Evolutionary conservation across 2,329 filamentous ascomycete genomes (phyloP), one percentile per base, ranked within the genome.

Genomic region (Calycina herbarum): DNA sequence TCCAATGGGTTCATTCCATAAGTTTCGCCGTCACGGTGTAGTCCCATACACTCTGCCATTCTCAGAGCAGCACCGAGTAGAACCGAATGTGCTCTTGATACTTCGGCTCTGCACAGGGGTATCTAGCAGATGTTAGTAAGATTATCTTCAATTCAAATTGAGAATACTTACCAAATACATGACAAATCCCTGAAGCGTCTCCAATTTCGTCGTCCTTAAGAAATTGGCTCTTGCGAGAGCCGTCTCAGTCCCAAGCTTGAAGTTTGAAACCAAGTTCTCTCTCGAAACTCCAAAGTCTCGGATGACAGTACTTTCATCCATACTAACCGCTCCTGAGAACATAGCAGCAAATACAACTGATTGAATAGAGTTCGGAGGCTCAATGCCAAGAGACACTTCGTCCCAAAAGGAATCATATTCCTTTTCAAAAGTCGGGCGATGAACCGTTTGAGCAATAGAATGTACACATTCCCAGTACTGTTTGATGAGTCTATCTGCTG

Each of bases 31-130:
- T 93, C 90, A 8, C 89, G 84, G 73, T 93, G 89, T 20, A 93
- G 78, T 1, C 89, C 89, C 88, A 93, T 92, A 72, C 89, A 92
- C 78, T 93, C 89, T 6, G 89, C 90, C 75, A 93, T 85, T 17
- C 90, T 83, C 54, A 93, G 88, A 3, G 89, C 89, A 15, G 89
- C 87, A 2, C 89, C 90, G 3, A 91, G 85, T 0, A 93, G 81
- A 4, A 90, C 88, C 3, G 89, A 91, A 76, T 93, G 90, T 4
- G 88, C 86, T 68, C 90, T 82, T 7, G 90, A 93, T 3, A 93
- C 82, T 76, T 93, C 89, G 24, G 84, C 84, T 63, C 90, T 82
- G 70, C 90, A 92, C 15, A 93, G 82, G 0, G 90, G 88, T 64
- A 92, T 87, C 84, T 90, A 45, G 33, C 35, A 17, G 24, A 29